Base-by-base conservation (phyloP, 2,329 filamentous ascomycete species). In the Clarireedia paspali region DNA sequence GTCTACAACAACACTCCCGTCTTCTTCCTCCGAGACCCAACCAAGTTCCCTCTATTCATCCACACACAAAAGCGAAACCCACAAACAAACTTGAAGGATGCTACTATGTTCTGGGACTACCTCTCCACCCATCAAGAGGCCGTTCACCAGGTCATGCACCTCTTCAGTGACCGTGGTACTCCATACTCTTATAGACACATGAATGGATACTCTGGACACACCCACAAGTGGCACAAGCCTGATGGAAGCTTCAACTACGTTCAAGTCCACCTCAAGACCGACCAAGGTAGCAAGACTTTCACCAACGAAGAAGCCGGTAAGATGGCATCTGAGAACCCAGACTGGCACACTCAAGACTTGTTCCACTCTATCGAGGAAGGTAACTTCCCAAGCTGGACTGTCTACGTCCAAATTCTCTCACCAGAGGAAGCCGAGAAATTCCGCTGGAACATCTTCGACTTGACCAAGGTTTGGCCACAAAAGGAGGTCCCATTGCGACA, bases 61-160 rank as follows among this genome's bases (percentile, higher is more conserved):
- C 86, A 88, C 73, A 87, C 85, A 4, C 87, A 91, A 71, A 90
- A 90, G 77, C 79, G 85, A 49, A 78, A 90, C 70, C 87, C 87
- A 1, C 78, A 83, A 62, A 89, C 84, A 38, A 85, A 89, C 69
- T 72, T 89, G 52, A 84, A 81, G 48, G 82, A 88, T 70, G 82
- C 84, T 15, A 67, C 64, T 27, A 67, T 70, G 69, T 77, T 71
- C 61, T 72, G 70, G 68, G 73, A 75, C 58, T 77, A 77, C 60
- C 78, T 78, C 39, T 78, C 76, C 39, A 80, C 76, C 23, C 78
- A 85, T 63, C 84, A 82, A 27, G 84, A 88, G 68, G 72, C 78
- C 6, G 72, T 81, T 30, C 84, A 87, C 68, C 78, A 83, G 65
- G 70, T 86, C 57, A 85, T 88, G 82, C 74, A 77, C 59, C 75